Evolutionary conservation across 176 grass and related monocot genomes (phyloP).

Genomic region (Typha latifolia): DNA sequence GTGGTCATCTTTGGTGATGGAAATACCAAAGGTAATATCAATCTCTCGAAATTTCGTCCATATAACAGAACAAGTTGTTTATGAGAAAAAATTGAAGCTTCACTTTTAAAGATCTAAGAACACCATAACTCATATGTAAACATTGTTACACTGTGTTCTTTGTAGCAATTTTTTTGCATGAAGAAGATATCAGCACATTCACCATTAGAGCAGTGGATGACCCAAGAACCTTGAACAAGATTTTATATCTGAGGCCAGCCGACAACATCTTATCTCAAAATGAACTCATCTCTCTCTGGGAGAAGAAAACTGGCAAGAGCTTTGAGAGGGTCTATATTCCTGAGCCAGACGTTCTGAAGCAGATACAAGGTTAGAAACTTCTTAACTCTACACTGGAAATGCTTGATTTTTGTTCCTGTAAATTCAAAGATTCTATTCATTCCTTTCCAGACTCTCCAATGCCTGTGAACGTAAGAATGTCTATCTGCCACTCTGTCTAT

Average conservation of each 20-base stretch:
- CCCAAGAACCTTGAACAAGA: constrained; percentile 34
- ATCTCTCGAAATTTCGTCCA: not conserved
- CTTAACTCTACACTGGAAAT: too few species aligned
- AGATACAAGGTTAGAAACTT: constrained; percentile 22
- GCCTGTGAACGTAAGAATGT: constrained; percentile 18
- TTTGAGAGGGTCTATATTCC: constrained; percentile 24
- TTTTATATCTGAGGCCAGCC: constrained; percentile 23
- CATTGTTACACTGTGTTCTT: not conserved
- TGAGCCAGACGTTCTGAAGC: constrained; percentile 34
- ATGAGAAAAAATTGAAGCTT: too few species aligned
- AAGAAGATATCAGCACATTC: constrained; percentile 38
- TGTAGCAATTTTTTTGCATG: constrained; percentile 34
- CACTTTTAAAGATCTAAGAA: too few species aligned
- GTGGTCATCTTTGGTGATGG: constrained; percentile 43
- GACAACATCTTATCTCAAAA: constrained; percentile 45
- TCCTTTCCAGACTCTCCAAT: constrained; percentile 22
- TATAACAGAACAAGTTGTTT: too few species aligned
- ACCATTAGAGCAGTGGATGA: constrained; percentile 44
- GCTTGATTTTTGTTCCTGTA: not conserved
- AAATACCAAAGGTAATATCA: constrained; percentile 18
- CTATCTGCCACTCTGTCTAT: constrained; percentile 40
- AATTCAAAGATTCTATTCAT: not conserved
- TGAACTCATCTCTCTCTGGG: constrained; percentile 42
- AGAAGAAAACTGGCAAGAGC: constrained; percentile 42
- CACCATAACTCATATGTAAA: not conserved